These are phyloP conservation scores for Calonectria ilicicola DNA, from an alignment of 2,329 filamentous ascomycete species.

Conservation along the genomic window DNA sequence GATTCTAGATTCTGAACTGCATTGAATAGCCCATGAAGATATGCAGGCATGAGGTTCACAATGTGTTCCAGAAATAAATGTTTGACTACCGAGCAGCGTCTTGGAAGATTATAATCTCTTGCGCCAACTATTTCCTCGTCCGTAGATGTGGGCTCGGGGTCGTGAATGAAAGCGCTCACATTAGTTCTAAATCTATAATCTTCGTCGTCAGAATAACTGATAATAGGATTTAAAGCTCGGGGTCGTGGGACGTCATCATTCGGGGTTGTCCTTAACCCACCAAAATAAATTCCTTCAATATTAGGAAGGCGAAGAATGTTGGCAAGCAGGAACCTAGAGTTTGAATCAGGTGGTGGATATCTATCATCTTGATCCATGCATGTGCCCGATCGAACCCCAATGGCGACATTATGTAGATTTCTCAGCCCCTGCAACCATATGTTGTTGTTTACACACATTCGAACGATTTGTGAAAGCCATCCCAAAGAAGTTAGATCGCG, in stretches of 20 bases:
- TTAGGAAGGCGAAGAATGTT: not conserved
- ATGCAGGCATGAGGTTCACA: not conserved
- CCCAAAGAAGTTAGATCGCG: not conserved
- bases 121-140: too few species aligned
- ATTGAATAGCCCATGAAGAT: not conserved
- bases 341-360: not conserved
- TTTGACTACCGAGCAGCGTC: not conserved
- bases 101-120: not conserved
- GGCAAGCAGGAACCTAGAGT: not conserved
- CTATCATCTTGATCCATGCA: not conserved
- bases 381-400: not conserved
- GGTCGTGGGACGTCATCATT: too few species aligned
- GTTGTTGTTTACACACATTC: not conserved
- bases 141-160: too few species aligned
- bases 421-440: not conserved
- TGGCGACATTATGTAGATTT: not conserved
- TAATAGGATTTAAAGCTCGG: too few species aligned
- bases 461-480: not conserved
- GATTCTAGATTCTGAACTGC: not conserved
- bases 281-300: not conserved
- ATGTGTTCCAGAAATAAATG: not conserved
- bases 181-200: too few species aligned
- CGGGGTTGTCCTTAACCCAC: not conserved
- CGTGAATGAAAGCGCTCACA: too few species aligned
- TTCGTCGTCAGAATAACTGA: too few species aligned